A percentile compares a stretch with the other conserved stretches of the same genome.
These are phyloP conservation scores for Triticum aestivum DNA, from an alignment of 176 grass and related monocot species.

Conservation along the genomic window DNA sequence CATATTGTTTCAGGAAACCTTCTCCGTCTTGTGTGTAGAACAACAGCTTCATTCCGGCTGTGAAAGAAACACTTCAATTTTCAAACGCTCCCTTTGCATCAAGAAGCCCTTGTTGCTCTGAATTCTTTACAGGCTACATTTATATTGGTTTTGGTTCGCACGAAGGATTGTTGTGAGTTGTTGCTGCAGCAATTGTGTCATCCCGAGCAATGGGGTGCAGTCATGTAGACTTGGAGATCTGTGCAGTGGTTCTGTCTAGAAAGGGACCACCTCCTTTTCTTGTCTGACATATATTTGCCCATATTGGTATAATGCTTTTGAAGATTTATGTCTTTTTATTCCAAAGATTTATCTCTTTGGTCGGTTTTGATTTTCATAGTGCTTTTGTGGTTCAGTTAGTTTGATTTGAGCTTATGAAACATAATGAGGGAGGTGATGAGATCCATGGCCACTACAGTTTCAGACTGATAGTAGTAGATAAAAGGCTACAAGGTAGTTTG, in stretches of 20 bases:
- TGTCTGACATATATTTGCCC: neutral
- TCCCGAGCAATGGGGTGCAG: neutral
- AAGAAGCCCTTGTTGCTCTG: neutral
- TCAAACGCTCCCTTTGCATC: neutral
- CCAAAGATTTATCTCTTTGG: neutral
- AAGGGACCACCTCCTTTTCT: neutral
- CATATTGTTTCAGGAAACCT: neutral
- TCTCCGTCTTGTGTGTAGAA: neutral
- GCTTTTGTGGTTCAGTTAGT: neutral
- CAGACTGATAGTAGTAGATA: neutral
- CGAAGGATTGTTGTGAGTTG: neutral
- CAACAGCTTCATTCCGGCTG: neutral
- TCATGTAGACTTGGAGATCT: neutral
- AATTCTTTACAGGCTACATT: neutral
- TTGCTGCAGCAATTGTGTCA: neutral
- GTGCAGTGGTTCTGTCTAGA: neutral
- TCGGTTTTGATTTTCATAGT: neutral
- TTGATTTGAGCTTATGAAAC: slow-evolving; percentile 6
- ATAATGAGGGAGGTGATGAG: neutral
- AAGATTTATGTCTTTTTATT: neutral
- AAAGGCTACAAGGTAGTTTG: neutral
- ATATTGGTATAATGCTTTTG: neutral
- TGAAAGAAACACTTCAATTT: neutral
- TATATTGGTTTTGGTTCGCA: neutral
- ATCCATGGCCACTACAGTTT: neutral